phyloP scores from a whole-genome alignment of 1,284 basidiomycete genomes.

The Farysia itapuensis region DNA sequence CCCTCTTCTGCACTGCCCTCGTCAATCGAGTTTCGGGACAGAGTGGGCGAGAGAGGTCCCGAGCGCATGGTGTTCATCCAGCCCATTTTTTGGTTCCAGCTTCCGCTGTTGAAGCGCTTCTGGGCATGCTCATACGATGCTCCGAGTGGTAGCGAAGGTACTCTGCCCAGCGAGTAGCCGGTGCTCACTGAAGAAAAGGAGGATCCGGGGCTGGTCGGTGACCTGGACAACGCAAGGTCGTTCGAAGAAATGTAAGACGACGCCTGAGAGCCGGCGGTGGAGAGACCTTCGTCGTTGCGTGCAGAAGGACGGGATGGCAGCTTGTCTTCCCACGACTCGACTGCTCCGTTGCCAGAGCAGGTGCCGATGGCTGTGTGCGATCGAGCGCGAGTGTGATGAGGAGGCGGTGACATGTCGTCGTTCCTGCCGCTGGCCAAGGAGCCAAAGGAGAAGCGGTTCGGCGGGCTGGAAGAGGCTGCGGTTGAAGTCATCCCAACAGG shows the following conservation, averaged over 20 bases:
- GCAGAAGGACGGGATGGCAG: conserved; percentile 1
- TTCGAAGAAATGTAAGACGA: conserved; percentile 29
- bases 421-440: neutral
- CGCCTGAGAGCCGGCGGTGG: conserved; percentile 6
- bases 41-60: conserved; percentile 28
- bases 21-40: conserved; percentile 19
- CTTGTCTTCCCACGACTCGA: conserved; percentile 14
- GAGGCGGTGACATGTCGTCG: conserved; percentile 22
- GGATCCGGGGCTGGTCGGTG: conserved; percentile 18
- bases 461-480: conserved; percentile 10
- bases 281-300: conserved; percentile 7
- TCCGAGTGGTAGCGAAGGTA: conserved; percentile 35
- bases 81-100: conserved; percentile 35
- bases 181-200: conserved; percentile 15
- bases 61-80: conserved; percentile 35
- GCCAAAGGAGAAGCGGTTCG: conserved; percentile 19
- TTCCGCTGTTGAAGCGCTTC: conserved; percentile 42
- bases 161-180: conserved; percentile 31
- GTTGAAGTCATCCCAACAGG: conserved; percentile 23
- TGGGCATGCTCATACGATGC: conserved; percentile 42
- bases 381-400: conserved; percentile 22
- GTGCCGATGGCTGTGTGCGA: conserved; percentile 31
- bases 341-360: conserved; percentile 6
- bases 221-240: conserved; percentile 27
- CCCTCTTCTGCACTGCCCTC: conserved; percentile 18